Evolutionary conservation across 164 flowering plant species (phyloP).

Genomic region (Paratinospora sagittata): DNA sequence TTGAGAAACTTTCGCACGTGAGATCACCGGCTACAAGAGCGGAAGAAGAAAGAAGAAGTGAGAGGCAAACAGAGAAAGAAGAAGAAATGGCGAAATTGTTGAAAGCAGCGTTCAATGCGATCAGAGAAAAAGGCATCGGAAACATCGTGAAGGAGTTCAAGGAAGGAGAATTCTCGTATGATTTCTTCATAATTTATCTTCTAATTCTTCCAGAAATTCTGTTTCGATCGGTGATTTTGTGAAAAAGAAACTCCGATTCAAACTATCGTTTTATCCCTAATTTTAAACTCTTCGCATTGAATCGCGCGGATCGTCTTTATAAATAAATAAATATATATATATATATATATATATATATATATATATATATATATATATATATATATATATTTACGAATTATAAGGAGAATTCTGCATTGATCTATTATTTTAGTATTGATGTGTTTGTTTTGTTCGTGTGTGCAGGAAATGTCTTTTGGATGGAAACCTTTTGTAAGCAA

Average conservation of each 20-base stretch:
- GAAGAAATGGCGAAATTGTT: conserved; percentile 55
- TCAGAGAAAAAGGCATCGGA: conserved; percentile 67
- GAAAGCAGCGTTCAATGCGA: conserved; percentile 46
- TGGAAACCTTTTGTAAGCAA: conserved; percentile 86
- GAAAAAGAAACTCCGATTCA: not conserved
- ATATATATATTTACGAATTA: too few relatives aligned
- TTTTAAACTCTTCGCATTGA: too few relatives aligned
- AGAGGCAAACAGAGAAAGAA: conserved; percentile 1
- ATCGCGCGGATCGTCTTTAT: too few relatives aligned
- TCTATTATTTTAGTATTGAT: not conserved
- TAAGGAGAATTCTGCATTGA: too few relatives aligned
- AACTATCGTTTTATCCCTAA: not conserved
- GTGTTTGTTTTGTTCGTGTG: not conserved
- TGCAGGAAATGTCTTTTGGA: conserved; percentile 67
- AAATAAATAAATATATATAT: too few relatives aligned
- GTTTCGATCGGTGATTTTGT: not conserved
- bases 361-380: too few relatives aligned
- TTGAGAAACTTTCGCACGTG: too few relatives aligned
- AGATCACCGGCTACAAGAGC: too few relatives aligned
- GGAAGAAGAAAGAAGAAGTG: not conserved
- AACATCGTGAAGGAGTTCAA: conserved; percentile 49
- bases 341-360: too few relatives aligned
- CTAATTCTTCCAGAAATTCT: too few relatives aligned
- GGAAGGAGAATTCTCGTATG: conserved; percentile 66
- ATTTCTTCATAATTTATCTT: not conserved